A percentile compares a stretch with the other conserved stretches of the same genome.
phyloP scores from a whole-genome alignment of 805 yeast genomes.

The Dipodascus geniculatus region DNA sequence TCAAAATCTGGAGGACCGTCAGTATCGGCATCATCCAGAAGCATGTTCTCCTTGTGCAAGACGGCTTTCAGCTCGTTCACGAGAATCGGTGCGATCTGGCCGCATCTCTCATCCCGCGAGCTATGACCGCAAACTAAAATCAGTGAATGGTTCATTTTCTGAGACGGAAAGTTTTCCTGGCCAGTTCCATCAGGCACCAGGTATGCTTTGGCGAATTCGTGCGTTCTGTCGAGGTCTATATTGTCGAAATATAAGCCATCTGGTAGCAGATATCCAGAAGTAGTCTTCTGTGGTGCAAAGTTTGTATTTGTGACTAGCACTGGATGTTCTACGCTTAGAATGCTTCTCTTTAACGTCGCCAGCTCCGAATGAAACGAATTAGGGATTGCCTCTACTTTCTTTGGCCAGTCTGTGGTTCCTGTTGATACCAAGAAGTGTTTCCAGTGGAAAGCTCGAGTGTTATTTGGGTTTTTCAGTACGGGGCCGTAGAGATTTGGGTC shows the following conservation, averaged over 20 bases:
- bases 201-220: conserved; percentile 31
- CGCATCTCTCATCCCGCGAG: conserved; percentile 55
- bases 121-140: conserved; percentile 58
- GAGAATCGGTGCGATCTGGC: conserved; percentile 49
- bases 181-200: conserved; percentile 25
- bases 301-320: conserved; percentile 38
- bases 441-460: conserved; percentile 40
- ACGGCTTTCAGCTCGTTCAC: conserved; percentile 38
- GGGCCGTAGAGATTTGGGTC: conserved; percentile 24
- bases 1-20: conserved; percentile 12
- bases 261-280: conserved; percentile 40
- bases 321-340: conserved; percentile 30
- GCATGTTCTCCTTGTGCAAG: conserved; percentile 26
- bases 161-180: conserved; percentile 23
- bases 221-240: conserved; percentile 13
- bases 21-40: conserved; percentile 16
- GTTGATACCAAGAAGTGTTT: conserved; percentile 46
- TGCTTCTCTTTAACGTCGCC: conserved; percentile 22
- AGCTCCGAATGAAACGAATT: conserved; percentile 31
- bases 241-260: conserved; percentile 29
- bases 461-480: conserved; percentile 27
- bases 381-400: conserved; percentile 38
- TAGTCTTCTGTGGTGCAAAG: conserved; percentile 12
- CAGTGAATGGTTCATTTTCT: conserved; percentile 16
- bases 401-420: conserved; percentile 31